These are phyloP conservation scores for Diaporthe nobilis DNA, from an alignment of 2,329 filamentous ascomycete species.

Conservation along the genomic window DNA sequence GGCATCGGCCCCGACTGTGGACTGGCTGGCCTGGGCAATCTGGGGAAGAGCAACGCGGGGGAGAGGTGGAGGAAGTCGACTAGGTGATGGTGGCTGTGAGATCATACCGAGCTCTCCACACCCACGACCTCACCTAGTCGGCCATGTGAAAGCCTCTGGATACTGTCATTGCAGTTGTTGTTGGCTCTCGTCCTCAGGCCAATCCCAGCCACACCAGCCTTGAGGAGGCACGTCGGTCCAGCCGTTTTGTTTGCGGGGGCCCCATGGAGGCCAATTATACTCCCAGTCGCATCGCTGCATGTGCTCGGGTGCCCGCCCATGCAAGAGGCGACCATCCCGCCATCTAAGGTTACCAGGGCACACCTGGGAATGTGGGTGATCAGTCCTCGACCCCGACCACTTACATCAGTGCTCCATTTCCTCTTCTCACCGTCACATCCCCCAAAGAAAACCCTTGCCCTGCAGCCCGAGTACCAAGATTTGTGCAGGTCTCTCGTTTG, in stretches of 20 bases:
- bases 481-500: not conserved
- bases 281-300: constrained; percentile 16
- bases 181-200: constrained; percentile 1
- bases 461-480: not conserved
- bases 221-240: not conserved
- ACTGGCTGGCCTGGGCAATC: constrained; percentile 8
- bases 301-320: constrained; percentile 16
- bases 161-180: not conserved
- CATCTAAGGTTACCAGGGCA: constrained; percentile 7
- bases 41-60: constrained; percentile 24
- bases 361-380: constrained; percentile 26
- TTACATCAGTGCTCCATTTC: constrained; percentile 27
- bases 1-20: not conserved
- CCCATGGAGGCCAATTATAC: constrained; percentile 14
- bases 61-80: not conserved
- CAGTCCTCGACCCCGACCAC: constrained; percentile 12
- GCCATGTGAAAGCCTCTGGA: constrained; percentile 15
- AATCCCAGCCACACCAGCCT: constrained; percentile 15
- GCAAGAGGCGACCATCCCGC: constrained; percentile 25
- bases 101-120: constrained; percentile 33
- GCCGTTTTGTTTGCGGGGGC: constrained; percentile 12
- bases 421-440: constrained; percentile 18
- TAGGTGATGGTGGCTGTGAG: constrained; percentile 11
- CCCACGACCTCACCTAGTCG: not conserved
- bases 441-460: constrained; percentile 13